A percentile compares a stretch with the other conserved stretches of the same genome.
These are phyloP conservation scores for Yamadazyma friedrichii DNA, from an alignment of 1,139 yeast genomes.

Conservation along the genomic window DNA sequence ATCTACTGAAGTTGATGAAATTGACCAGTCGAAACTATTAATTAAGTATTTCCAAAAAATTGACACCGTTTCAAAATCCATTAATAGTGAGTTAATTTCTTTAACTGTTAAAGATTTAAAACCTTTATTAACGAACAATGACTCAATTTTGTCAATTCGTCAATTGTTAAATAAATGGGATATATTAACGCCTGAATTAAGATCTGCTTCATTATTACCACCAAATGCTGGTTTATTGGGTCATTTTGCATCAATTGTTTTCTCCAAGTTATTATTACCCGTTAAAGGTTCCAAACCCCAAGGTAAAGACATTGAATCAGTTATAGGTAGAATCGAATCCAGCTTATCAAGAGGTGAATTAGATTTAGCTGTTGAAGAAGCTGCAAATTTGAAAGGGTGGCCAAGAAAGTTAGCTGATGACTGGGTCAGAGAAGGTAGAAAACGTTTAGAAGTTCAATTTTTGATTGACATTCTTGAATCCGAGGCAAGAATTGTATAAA, in stretches of 20 bases:
- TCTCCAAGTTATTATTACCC: conserved; percentile 72
- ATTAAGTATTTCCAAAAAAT: conserved; percentile 50
- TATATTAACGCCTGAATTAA: conserved; percentile 77
- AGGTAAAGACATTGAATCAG: conserved; percentile 85
- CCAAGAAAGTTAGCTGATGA: conserved; percentile 85
- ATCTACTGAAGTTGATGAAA: conserved; percentile 16
- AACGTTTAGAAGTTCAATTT: conserved; percentile 84
- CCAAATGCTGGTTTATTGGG: conserved; percentile 96
- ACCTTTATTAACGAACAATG: conserved; percentile 37
- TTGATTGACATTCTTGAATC: conserved; percentile 64
- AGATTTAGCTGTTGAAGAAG: conserved; percentile 90
- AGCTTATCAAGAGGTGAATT: conserved; percentile 75
- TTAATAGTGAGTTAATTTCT: conserved; percentile 43
- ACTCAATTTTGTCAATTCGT: conserved; percentile 60
- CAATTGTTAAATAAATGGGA: conserved; percentile 76
- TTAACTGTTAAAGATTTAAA: conserved; percentile 38
- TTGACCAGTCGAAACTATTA: conserved; percentile 31
- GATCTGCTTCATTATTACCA: conserved; percentile 85
- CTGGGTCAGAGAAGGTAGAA: conserved; percentile 88
- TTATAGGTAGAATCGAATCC: conserved; percentile 81
- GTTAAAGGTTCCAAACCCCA: conserved; percentile 54
- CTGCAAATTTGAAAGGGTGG: conserved; percentile 90
- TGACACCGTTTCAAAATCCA: conserved; percentile 36
- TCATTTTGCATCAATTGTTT: conserved; percentile 74
- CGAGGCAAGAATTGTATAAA: conserved; percentile 43